A percentile compares a stretch with the other conserved stretches of the same genome.
phyloP scores from a whole-genome alignment of 176 grass and related monocot species.

The Avena atlantica region DNA sequence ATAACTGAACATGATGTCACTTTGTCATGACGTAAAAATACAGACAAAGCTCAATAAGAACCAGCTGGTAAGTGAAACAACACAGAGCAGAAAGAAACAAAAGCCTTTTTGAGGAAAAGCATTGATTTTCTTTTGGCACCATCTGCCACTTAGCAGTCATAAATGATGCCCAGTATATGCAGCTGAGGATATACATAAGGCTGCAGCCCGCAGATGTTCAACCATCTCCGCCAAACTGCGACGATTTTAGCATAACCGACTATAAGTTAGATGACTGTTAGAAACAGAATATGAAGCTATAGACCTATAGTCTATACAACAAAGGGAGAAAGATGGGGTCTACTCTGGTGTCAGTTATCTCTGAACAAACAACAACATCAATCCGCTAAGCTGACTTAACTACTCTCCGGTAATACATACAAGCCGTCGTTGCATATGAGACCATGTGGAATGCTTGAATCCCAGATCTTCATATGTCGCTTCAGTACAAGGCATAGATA shows the following conservation, averaged over 20 bases:
- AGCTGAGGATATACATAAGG: constrained; percentile 54
- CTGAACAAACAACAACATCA: constrained; percentile 71
- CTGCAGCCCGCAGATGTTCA: constrained; percentile 49
- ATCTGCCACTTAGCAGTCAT: constrained; percentile 47
- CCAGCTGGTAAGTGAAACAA: neutral
- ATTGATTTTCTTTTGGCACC: constrained; percentile 46
- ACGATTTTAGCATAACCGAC: constrained; percentile 42
- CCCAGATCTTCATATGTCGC: constrained; percentile 60
- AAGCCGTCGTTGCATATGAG: constrained; percentile 56
- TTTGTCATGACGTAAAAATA: constrained; percentile 7
- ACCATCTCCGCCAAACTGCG: constrained; percentile 46
- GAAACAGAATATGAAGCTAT: constrained; percentile 44
- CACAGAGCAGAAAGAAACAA: constrained; percentile 14
- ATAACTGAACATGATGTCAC: neutral
- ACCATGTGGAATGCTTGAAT: constrained; percentile 37
- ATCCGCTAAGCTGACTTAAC: constrained; percentile 59
- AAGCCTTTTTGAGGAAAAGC: constrained; percentile 19
- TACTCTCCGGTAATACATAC: constrained; percentile 44
- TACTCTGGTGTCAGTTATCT: constrained; percentile 66
- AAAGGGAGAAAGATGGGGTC: constrained; percentile 49
- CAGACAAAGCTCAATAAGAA: constrained; percentile 12
- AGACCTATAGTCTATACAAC: constrained; percentile 68
- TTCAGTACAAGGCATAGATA: constrained; percentile 54
- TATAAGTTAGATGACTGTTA: constrained; percentile 62
- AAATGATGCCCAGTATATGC: constrained; percentile 44